Conservation (phyloP, 2,329 filamentous ascomycete genomes). For the Pseudocercospora ulei region DNA sequence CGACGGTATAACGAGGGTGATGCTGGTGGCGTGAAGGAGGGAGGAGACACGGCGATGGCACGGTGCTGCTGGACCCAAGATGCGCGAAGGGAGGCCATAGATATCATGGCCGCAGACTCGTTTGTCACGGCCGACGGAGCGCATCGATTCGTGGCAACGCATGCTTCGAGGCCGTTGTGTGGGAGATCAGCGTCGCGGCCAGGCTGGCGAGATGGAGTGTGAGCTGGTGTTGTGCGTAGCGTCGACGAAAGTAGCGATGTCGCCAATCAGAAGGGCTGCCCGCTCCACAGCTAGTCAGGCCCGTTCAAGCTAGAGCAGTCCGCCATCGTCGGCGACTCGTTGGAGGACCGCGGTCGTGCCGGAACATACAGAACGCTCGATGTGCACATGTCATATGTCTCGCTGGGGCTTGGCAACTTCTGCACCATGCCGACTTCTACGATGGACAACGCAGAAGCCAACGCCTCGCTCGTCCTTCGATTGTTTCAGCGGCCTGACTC, state of each 20-base stretch:
- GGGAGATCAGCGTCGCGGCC: conserved; percentile 6
- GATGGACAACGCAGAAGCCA: no score
- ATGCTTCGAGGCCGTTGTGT: conserved; percentile 6
- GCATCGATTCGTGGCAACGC: conserved; percentile 4
- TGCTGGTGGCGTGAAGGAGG: conserved; percentile 1
- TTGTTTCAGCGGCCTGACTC: no score
- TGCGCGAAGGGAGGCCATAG: conserved; percentile 2
- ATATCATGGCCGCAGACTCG: conserved; percentile 5
- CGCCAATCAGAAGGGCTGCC: conserved; percentile 7
- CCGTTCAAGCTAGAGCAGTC: no score
- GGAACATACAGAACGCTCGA: no score
- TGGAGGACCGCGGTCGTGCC: no score
- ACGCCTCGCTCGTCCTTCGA: no score
- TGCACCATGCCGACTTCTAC: no score
- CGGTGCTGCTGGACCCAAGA: no score
- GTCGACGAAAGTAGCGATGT: conserved; percentile 1
- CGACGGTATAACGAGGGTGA: conserved; percentile 1
- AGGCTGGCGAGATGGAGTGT: conserved; percentile 6
- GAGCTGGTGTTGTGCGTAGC: conserved; percentile 3
- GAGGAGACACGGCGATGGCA: neutral
- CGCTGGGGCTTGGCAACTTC: no score
- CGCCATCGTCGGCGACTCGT: no score
- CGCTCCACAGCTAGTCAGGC: no score
- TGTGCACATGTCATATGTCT: no score
- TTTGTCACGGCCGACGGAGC: conserved; percentile 5